phyloP scores from a whole-genome alignment of 768 basidiomycete genomes.

The Rhizopogon vesiculosus region DNA sequence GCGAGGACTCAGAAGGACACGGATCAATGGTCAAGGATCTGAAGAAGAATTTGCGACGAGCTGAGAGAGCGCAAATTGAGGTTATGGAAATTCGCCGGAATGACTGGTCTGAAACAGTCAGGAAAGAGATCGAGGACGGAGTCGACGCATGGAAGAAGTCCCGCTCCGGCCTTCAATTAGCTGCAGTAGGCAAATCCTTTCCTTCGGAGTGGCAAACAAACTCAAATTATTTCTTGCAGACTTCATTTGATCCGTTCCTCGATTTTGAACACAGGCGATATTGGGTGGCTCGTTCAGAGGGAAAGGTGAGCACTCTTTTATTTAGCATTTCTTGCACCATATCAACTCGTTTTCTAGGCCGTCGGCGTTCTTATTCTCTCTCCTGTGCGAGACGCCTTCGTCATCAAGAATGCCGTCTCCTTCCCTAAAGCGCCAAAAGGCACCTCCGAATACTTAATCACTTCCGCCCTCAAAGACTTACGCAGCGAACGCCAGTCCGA shows the following conservation, averaged over 20 bases:
- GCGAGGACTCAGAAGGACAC: constrained; percentile 31
- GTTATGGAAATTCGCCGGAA: constrained; percentile 39
- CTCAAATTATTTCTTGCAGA: constrained; percentile 16
- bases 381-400: constrained; percentile 41
- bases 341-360: constrained; percentile 18
- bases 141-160: constrained; percentile 51
- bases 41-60: constrained; percentile 56
- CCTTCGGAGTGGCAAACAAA: neutral
- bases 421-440: constrained; percentile 52
- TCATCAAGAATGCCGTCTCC: constrained; percentile 52
- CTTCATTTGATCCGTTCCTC: constrained; percentile 47
- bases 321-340: neutral
- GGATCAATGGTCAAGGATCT: constrained; percentile 48
- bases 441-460: constrained; percentile 49
- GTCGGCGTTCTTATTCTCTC: constrained; percentile 50
- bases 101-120: constrained; percentile 39
- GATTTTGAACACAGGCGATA: constrained; percentile 53
- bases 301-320: constrained; percentile 1
- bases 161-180: constrained; percentile 55
- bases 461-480: constrained; percentile 39
- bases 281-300: constrained; percentile 43
- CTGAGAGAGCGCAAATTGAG: constrained; percentile 49
- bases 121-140: constrained; percentile 43
- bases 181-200: constrained; percentile 26
- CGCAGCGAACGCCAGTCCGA: constrained; percentile 24